Evolutionary conservation across 1,284 basidiomycete genomes (phyloP), one percentile per base, ranked within the genome.

Genomic region (Puccinia polysora): DNA sequence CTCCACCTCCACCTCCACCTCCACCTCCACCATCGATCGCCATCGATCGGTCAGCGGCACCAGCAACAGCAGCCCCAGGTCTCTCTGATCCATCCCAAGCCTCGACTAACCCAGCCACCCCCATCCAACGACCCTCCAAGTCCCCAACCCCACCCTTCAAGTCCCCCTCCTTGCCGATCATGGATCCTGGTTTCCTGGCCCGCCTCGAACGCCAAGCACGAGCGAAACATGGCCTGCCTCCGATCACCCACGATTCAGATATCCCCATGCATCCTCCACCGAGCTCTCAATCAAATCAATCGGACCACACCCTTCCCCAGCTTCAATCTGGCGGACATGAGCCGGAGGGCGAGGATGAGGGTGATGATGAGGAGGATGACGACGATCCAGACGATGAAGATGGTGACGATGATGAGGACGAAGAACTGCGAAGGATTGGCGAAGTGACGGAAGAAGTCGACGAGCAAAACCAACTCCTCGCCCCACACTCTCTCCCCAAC

Each of bases 351-450:
- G n/a, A n/a, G n/a, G n/a, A n/a, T n/a, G n/a, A n/a, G n/a, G n/a
- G n/a, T n/a, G n/a, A n/a, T n/a, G 32, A 30, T 34, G 49, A 58
- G 0, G 65, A 72, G 7, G 65, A 45, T 14, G 62, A 65, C 12
- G 75, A 52, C 1, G 67, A 56, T 28, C 71, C 45, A 2, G 65
- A 32, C 20, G 64, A 62, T 7, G 40, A 45, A 25, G 50, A 47
- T 10, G 65, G 45, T 18, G 30, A 73, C 15, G 58, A 70, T 28
- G 32, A 58, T 28, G 64, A 60, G 36, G 67, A 43, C 34, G 47
- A 50, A 49, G 55, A 47, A 32, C 15, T 74, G 14, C 59, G 67
- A 28, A 60, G 71, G 60, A 73, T 43, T 2, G 68, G 71, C 7
- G 52, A 55, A 40, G 25, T 36, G 5, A 14, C 43, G 2, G 60